Conservation (phyloP, 2,329 filamentous ascomycete genomes). For the Cordyceps cateniannulata region DNA sequence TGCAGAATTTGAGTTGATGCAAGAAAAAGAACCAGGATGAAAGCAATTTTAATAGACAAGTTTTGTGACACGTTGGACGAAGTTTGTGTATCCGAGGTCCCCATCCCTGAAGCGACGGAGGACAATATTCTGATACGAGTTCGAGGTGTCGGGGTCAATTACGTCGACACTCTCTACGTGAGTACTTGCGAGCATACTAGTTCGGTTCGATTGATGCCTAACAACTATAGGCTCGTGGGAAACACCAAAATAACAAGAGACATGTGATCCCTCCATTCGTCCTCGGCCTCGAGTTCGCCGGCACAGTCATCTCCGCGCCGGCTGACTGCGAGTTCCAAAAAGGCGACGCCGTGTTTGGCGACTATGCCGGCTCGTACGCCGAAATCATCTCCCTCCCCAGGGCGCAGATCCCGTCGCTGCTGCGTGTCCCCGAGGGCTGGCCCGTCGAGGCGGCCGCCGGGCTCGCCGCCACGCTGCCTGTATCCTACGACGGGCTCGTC, state of each 20-base stretch:
- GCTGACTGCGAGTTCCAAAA: constrained; percentile 28
- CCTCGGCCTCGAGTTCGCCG: constrained; percentile 55
- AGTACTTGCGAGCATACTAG: background rate
- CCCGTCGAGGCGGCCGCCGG: constrained; percentile 44
- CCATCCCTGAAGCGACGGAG: constrained; percentile 14
- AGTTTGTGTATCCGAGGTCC: constrained; percentile 20
- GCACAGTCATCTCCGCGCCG: constrained; percentile 38
- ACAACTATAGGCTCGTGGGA: constrained; percentile 37
- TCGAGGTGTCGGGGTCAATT: constrained; percentile 51
- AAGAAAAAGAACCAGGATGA: constrained; percentile 18
- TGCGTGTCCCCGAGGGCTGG: constrained; percentile 39
- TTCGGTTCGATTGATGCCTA: background rate
- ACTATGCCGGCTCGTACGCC: constrained; percentile 43
- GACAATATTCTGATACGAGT: constrained; percentile 30
- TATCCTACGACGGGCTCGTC: constrained; percentile 46
- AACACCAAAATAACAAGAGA: constrained; percentile 54
- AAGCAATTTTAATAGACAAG: constrained; percentile 22
- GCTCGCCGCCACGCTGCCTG: constrained; percentile 45
- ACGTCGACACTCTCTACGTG: constrained; percentile 53
- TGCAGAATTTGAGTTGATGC: background rate
- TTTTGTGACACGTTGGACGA: constrained; percentile 21
- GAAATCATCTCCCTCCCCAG: constrained; percentile 40
- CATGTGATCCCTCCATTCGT: constrained; percentile 51
- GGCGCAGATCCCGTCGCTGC: constrained; percentile 23
- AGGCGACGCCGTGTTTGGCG: constrained; percentile 50